Conservation (phyloP, 495 filamentous ascomycete genomes). For the Lasiosphaeriaceae sp. region DNA sequence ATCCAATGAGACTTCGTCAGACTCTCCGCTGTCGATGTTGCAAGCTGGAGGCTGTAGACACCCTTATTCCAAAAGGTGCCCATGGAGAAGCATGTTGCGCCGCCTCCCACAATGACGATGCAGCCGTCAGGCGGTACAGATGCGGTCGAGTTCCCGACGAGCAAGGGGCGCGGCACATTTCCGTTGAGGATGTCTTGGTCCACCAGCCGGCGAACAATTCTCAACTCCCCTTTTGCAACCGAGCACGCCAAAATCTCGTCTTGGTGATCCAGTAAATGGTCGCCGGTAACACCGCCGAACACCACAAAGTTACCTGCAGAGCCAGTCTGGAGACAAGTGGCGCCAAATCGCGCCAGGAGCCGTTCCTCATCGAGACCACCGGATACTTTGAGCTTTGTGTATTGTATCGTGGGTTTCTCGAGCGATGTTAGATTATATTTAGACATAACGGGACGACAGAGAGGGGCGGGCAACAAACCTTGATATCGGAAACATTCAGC, state of each 20-base stretch:
- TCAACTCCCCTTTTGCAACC: background rate
- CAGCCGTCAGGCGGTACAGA: conserved; percentile 25
- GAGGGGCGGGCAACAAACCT: conserved; percentile 7
- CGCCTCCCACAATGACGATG: conserved; percentile 68
- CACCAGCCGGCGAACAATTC: conserved; percentile 11
- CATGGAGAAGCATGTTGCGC: conserved; percentile 87
- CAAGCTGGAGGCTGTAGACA: conserved; percentile 16
- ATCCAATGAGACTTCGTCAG: conserved; percentile 12
- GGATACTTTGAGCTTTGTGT: background rate
- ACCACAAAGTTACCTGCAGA: conserved; percentile 21
- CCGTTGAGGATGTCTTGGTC: background rate
- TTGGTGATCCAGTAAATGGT: conserved; percentile 28
- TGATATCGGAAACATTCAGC: conserved; percentile 25
- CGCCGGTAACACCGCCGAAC: conserved; percentile 48
- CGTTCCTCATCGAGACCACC: background rate
- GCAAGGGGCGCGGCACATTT: conserved; percentile 48
- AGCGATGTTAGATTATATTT: background rate
- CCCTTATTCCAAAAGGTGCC: conserved; percentile 35
- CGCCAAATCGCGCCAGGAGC: conserved; percentile 27
- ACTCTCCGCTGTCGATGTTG: background rate
- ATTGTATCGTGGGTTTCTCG: conserved; percentile 25
- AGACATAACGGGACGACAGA: background rate
- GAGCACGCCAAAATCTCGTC: conserved; percentile 31
- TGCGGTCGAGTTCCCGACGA: conserved; percentile 59
- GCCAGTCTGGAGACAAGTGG: conserved; percentile 17